Evolutionary conservation across 2,329 filamentous ascomycete genomes (phyloP).

Genomic region (Ascochyta viciae-villosae): DNA sequence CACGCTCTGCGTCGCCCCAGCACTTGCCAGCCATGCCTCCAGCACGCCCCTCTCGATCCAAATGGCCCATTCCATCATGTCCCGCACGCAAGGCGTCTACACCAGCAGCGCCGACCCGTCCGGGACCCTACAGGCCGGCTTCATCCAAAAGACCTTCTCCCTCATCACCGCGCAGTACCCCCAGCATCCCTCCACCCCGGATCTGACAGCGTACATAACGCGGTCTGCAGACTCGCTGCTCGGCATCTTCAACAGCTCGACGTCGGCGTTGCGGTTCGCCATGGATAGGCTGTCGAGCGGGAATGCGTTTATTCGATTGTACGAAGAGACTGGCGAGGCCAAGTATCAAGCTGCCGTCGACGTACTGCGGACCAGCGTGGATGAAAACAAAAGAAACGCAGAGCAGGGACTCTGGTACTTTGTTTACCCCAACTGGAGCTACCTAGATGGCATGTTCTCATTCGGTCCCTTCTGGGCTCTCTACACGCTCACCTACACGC

Average conservation of each 20-base stretch:
- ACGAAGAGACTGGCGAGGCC: conserved; percentile 18
- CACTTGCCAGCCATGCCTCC: not conserved
- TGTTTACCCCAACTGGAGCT: conserved; percentile 60
- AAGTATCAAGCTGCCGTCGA: conserved; percentile 18
- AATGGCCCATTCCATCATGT: conserved; percentile 42
- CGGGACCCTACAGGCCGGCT: conserved; percentile 38
- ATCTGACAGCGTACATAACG: not conserved
- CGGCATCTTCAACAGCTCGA: not conserved
- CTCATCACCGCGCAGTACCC: conserved; percentile 23
- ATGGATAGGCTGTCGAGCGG: conserved; percentile 45
- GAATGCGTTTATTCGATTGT: conserved; percentile 31
- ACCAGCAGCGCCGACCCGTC: conserved; percentile 25
- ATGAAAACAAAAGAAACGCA: conserved; percentile 36
- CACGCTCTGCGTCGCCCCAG: not conserved
- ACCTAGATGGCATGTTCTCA: conserved; percentile 62
- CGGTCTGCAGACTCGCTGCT: conserved; percentile 2
- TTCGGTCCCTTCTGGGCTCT: conserved; percentile 54
- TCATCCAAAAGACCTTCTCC: conserved; percentile 44
- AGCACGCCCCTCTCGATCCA: conserved; percentile 20
- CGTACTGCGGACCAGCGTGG: conserved; percentile 33
- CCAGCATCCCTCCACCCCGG: not conserved
- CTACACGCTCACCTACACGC: conserved; percentile 21
- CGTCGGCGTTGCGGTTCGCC: conserved; percentile 8
- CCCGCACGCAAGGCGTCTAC: conserved; percentile 41
- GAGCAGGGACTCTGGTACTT: conserved; percentile 48